These are phyloP conservation scores for Osmanthus fragrans DNA, from an alignment of 257 asterid genomes.

Conservation along the genomic window DNA sequence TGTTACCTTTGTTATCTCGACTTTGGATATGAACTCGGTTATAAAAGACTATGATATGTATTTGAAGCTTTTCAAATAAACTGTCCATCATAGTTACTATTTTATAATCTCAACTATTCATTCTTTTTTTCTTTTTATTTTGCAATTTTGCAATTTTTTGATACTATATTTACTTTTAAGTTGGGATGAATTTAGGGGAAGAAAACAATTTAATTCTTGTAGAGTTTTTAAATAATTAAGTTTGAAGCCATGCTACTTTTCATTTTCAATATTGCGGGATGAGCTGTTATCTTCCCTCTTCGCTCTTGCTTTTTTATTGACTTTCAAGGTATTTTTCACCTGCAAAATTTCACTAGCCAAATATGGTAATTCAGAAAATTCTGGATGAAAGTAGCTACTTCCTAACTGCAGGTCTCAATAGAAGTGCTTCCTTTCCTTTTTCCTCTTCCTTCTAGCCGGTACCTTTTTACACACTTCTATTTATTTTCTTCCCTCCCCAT, in stretches of 20 bases:
- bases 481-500: neutral
- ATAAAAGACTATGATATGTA: neutral
- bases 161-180: neutral
- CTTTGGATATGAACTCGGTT: slow-evolving; percentile 4
- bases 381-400: neutral
- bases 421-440: neutral
- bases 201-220: neutral
- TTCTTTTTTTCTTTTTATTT: neutral
- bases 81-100: neutral
- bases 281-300: neutral
- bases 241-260: neutral
- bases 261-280: neutral
- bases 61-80: neutral
- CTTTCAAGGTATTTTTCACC: neutral
- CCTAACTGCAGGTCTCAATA: neutral
- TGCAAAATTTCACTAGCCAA: neutral
- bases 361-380: neutral
- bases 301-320: neutral
- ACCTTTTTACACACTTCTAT: neutral
- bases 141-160: neutral
- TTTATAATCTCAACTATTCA: neutral
- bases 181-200: neutral
- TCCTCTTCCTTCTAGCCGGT: neutral
- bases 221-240: neutral
- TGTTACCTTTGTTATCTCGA: neutral